phyloP scores from a whole-genome alignment of 768 basidiomycete genomes.

The Lactarius hatsudake region DNA sequence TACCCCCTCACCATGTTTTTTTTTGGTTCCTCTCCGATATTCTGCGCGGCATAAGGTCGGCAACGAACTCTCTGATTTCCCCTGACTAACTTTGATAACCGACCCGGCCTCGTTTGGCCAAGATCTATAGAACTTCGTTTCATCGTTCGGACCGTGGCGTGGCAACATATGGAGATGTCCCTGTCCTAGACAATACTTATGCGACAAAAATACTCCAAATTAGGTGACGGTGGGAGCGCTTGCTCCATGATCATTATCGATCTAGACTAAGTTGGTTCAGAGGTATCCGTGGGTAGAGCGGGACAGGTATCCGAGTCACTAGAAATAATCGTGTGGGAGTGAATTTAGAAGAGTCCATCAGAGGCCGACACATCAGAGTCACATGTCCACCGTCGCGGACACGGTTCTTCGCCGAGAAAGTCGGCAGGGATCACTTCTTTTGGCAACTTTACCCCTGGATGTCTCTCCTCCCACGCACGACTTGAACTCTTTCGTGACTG shows the following conservation, averaged over 20 bases:
- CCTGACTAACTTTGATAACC: not conserved
- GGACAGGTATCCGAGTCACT: not conserved
- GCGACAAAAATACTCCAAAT: not conserved
- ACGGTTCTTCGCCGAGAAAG: conserved; percentile 17
- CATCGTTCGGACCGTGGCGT: not conserved
- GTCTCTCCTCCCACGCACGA: conserved; percentile 9
- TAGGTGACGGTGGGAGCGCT: not conserved
- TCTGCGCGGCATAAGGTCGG: not conserved
- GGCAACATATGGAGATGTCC: not conserved
- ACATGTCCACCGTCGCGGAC: conserved; percentile 22
- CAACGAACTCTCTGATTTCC: not conserved
- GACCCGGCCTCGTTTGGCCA: not conserved
- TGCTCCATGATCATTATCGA: not conserved
- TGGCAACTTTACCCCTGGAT: not conserved
- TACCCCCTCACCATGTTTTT: too few relatives aligned
- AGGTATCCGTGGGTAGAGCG: conserved; percentile 1
- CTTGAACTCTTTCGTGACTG: not conserved
- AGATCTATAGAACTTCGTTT: not conserved
- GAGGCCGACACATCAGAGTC: not conserved
- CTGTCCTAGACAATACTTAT: not conserved
- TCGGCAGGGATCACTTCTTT: not conserved
- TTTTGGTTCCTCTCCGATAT: not conserved
- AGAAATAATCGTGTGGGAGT: not conserved
- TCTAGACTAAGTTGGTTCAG: not conserved
- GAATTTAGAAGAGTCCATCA: not conserved